These are phyloP conservation scores for Trametes pubescens DNA, from an alignment of 1,284 basidiomycete species.

Conservation along the genomic window DNA sequence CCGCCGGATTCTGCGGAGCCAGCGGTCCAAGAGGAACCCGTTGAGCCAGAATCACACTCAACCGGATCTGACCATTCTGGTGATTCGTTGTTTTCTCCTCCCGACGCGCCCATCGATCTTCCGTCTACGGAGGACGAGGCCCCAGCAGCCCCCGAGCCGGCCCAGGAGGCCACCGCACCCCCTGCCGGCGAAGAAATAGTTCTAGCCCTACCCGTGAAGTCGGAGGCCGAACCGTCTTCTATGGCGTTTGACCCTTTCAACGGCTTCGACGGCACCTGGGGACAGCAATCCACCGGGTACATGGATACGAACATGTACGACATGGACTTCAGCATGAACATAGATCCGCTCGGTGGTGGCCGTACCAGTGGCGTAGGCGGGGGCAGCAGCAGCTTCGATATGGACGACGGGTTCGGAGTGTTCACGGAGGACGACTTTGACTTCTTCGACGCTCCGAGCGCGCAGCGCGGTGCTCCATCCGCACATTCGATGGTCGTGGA, in stretches of 20 bases:
- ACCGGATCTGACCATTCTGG: conserved; percentile 33
- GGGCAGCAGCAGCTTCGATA: conserved; percentile 52
- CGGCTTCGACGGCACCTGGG: conserved; percentile 49
- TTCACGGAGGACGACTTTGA: conserved; percentile 85
- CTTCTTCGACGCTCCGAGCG: conserved; percentile 65
- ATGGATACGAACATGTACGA: conserved; percentile 52
- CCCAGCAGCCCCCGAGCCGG: conserved; percentile 10
- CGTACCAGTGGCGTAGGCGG: conserved; percentile 41
- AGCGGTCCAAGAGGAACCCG: conserved; percentile 2
- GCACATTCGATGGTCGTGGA: conserved; percentile 23
- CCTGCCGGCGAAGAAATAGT: not conserved
- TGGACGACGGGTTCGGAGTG: conserved; percentile 58
- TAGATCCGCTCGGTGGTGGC: conserved; percentile 46
- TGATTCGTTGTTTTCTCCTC: conserved; percentile 37
- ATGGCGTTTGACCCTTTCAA: conserved; percentile 35
- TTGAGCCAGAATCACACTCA: conserved; percentile 22
- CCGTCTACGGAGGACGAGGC: conserved; percentile 28
- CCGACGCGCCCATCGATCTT: conserved; percentile 28
- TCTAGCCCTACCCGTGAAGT: not conserved
- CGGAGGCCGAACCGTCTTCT: conserved; percentile 9
- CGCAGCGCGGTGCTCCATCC: conserved; percentile 20
- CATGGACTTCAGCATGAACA: conserved; percentile 57
- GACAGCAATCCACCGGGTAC: conserved; percentile 49
- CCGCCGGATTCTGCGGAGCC: not conserved
- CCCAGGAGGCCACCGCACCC: not conserved